Percentiles rank a stretch among this genome's conserved stretches.
phyloP scores from a whole-genome alignment of 73 alveolate genomes.

The Paramecium tetraurelia region DNA sequence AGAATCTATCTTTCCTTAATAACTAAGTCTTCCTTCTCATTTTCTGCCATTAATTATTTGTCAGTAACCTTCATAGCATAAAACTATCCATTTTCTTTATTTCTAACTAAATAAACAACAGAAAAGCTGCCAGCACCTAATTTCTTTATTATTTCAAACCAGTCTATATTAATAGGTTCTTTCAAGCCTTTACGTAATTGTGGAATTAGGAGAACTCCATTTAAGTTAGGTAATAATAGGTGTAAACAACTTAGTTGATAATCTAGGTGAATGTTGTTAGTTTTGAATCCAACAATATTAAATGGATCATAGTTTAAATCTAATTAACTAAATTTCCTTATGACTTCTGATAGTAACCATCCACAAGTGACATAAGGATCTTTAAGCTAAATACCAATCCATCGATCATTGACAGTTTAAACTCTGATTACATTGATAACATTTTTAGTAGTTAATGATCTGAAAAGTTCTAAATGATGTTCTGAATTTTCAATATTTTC shows the following conservation, averaged over 20 bases:
- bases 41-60: slow-evolving; percentile 25
- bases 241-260: slow-evolving; percentile 17
- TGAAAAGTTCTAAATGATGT: neutral
- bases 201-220: neutral
- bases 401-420: neutral
- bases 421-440: neutral
- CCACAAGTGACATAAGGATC: slow-evolving; percentile 44
- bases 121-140: slow-evolving; percentile 66
- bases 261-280: neutral
- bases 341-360: slow-evolving; percentile 48
- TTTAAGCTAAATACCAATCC: neutral
- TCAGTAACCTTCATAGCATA: slow-evolving; percentile 58
- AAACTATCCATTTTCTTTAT: slow-evolving; percentile 44
- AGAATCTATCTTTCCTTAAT: neutral
- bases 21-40: neutral
- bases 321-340: neutral
- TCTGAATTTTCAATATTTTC: neutral
- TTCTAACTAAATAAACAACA: slow-evolving; percentile 58
- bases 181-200: neutral
- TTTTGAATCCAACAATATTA: slow-evolving; percentile 21
- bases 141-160: slow-evolving; percentile 46
- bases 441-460: neutral
- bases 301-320: neutral
- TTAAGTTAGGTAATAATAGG: neutral
- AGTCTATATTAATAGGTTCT: neutral